phyloP scores from a whole-genome alignment of 805 yeast species.

The Wickerhamiella nectarea region DNA sequence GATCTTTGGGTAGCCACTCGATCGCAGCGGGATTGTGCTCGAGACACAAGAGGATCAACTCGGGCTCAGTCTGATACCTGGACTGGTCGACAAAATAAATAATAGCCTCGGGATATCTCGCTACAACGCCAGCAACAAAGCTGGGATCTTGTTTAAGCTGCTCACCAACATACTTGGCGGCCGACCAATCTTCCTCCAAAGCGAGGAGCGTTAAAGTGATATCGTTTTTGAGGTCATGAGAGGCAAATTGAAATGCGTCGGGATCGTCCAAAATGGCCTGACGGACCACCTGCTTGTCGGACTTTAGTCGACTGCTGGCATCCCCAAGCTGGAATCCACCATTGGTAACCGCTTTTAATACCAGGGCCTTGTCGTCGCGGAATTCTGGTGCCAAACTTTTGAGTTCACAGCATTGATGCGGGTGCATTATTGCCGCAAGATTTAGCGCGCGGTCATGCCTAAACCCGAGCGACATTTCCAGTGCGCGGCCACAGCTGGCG shows the following conservation, averaged over 20 bases:
- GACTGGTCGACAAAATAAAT: not conserved
- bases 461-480: too few relatives aligned
- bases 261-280: not conserved
- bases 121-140: too few relatives aligned
- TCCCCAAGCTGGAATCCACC: not conserved
- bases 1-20: too few relatives aligned
- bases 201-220: not conserved
- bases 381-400: too few relatives aligned
- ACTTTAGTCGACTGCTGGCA: not conserved
- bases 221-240: not conserved
- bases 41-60: not conserved
- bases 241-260: not conserved
- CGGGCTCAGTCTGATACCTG: not conserved
- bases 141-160: too few relatives aligned
- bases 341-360: not conserved
- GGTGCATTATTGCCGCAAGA: too few relatives aligned
- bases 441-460: too few relatives aligned
- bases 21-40: too few relatives aligned
- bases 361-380: not conserved
- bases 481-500: too few relatives aligned
- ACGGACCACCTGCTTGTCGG: not conserved
- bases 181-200: not conserved
- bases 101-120: too few relatives aligned
- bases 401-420: too few relatives aligned
- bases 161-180: not conserved